These are phyloP conservation scores for Arthroderma uncinatum DNA, from an alignment of 2,329 filamentous ascomycete genomes.

Conservation along the genomic window DNA sequence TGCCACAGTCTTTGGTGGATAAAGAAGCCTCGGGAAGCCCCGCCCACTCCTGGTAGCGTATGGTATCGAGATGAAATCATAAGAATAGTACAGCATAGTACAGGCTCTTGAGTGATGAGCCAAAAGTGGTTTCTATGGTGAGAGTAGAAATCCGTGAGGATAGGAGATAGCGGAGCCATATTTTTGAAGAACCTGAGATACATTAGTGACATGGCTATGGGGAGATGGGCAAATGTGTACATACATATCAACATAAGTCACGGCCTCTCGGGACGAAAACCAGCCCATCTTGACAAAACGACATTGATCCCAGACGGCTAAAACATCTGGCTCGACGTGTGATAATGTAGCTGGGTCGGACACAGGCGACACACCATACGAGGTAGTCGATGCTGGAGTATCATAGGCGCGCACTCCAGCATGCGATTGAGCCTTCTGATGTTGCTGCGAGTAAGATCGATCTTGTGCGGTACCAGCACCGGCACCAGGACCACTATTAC, in stretches of 20 bases:
- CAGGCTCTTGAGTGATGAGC: slow-evolving; percentile 42
- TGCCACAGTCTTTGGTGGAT: slow-evolving; percentile 46
- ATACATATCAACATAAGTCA: slow-evolving; percentile 42
- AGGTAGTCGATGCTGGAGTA: slow-evolving; percentile 21
- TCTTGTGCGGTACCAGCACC: slow-evolving; percentile 10
- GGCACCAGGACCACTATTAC: not conserved
- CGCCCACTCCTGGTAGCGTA: slow-evolving; percentile 32
- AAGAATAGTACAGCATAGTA: slow-evolving; percentile 43
- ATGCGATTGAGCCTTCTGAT: slow-evolving; percentile 12
- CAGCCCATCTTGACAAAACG: slow-evolving; percentile 47
- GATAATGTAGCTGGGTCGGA: slow-evolving; percentile 24
- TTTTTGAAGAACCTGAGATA: slow-evolving; percentile 39
- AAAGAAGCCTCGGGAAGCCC: slow-evolving; percentile 41
- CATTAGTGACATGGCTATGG: slow-evolving; percentile 5
- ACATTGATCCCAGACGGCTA: slow-evolving; percentile 40
- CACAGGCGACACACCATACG: slow-evolving; percentile 14
- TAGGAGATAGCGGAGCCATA: slow-evolving; percentile 41
- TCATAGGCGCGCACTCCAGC: slow-evolving; percentile 25
- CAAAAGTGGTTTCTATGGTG: slow-evolving; percentile 39
- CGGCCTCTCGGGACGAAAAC: slow-evolving; percentile 45
- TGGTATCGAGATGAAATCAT: slow-evolving; percentile 47
- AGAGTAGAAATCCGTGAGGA: slow-evolving; percentile 41
- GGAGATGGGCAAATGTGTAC: slow-evolving; percentile 12
- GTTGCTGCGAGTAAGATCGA: slow-evolving; percentile 15
- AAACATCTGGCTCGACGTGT: slow-evolving; percentile 25